A percentile compares a stretch with the other conserved stretches of the same genome.
These are phyloP conservation scores for Friedmanniomyces simplex DNA, from an alignment of 495 filamentous ascomycete species.

Conservation along the genomic window DNA sequence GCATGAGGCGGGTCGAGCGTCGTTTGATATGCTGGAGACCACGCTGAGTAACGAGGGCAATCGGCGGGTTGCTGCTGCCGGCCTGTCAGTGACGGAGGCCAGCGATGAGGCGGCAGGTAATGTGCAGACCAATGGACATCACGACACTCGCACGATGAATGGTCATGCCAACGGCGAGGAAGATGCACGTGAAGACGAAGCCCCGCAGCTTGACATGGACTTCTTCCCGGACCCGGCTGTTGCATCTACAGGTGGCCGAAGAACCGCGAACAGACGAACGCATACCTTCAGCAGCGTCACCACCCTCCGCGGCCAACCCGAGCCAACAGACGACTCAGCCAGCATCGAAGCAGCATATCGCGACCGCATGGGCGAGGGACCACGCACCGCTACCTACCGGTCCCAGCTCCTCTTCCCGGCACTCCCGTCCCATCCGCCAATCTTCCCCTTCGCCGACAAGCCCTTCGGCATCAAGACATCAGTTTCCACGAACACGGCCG, in stretches of 20 bases:
- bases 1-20: conserved; percentile 36
- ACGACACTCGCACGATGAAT: conserved; percentile 16
- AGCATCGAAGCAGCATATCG: conserved; percentile 1
- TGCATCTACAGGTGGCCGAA: background rate
- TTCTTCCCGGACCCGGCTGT: conserved; percentile 6
- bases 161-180: background rate
- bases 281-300: conserved; percentile 25
- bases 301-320: conserved; percentile 17
- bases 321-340: conserved; percentile 2
- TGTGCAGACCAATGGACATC: background rate
- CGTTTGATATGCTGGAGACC: conserved; percentile 54
- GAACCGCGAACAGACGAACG: background rate
- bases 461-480: conserved; percentile 48
- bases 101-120: background rate
- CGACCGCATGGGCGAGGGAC: conserved; percentile 18
- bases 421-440: conserved; percentile 69
- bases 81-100: conserved; percentile 39
- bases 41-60: conserved; percentile 66
- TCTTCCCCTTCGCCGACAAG: conserved; percentile 39
- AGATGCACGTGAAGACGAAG: background rate
- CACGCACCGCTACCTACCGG: conserved; percentile 38
- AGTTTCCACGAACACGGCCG: conserved; percentile 63
- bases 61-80: conserved; percentile 68
- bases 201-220: conserved; percentile 10
- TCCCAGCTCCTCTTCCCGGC: conserved; percentile 60